Evolutionary conservation across 768 basidiomycete genomes (phyloP), one percentile per base, ranked within the genome.

Genomic region (Pulveroboletus sp.): DNA sequence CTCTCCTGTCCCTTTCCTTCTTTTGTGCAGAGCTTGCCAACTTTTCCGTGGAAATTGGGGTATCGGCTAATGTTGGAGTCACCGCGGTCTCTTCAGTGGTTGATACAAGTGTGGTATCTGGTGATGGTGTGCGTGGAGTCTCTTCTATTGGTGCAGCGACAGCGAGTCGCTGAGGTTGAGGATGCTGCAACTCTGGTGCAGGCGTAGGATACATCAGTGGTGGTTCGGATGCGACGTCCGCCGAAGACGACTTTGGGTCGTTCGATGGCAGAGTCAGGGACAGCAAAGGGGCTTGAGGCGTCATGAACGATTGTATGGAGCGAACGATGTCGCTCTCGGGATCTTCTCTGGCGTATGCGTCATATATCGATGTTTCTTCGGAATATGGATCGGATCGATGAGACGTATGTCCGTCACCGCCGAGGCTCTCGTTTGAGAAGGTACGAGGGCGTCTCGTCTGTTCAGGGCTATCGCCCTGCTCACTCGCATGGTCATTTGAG

Each of bases 341-440:
- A 8, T 82, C 83, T 36, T 77, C 76, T 35, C 73, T 66, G 19
- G 72, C 80, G 61, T 97, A 95, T 11, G 90, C 80, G 58, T 94
- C 93, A 62, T 86, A 91, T 53, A 95, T 93, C 31, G 78, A 79
- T 4, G 82, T 69, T 56, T 93, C 92, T 52, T 91, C 89, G 50
- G 83, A 86, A 59, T 84, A 91, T 2, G 87, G 86, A 37, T 89
- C 83, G 2, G 87, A 86, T 43, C 85, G 43, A 56, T 60, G 39
- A 56, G 67, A 27, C 63, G 60, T 14, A 14, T 80, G 79, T 19
- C 68, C 71, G 41, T 74, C 71, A 13, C 73, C 67, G 13, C 54
- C 56, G 22, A 55, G 73, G 56, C 74, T 60, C 68, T 69, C 56
- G 45, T 68, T 51, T 67, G 72, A 58, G 51, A 67, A 56, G 52